Evolutionary conservation across 2,329 filamentous ascomycete genomes (phyloP), one percentile per base, ranked within the genome.

Genomic region (Penicillium aurantiogriseum): DNA sequence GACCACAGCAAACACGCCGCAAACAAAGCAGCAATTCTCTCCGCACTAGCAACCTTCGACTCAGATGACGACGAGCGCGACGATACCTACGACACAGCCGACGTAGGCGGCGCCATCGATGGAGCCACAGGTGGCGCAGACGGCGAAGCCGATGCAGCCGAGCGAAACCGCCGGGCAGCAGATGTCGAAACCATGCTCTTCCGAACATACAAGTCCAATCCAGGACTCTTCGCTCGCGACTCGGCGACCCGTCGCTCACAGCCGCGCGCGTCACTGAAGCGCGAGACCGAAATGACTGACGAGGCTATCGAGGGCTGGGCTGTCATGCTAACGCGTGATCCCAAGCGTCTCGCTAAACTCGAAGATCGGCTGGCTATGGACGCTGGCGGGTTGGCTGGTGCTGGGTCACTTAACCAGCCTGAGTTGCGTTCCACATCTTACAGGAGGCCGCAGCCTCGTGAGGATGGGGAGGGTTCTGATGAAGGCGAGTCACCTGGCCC

Each of bases 241-340:
- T 82, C 86, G 1, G 81, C 83, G 5, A 91, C 89, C 0, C 82
- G 91, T 52, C 81, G 89, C 60, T 81, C 88, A 0, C 80, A 82
- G 23, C 77, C 82, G 1, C 82, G 94, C 39, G 75, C 74, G 7
- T 83, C 83, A 35, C 72, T 99, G 48, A 89, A 87, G 64, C 82
- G 83, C 23, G 87, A 92, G 58, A 96, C 91, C 0, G 88, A 88
- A 4, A 91, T 97, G 91, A 92, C 91, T 0, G 92, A 97, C 66
- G 93, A 97, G 74, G 87, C 89, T 3, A 88, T 99, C 35, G 94
- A 97, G 74, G 94, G 94, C 5, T 99, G 93, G 92, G 91, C 85
- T 0, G 78, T 96, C 48, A 96, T 97, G 90, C 76, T 97, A 8
- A 78, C 80, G 13, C 83, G 92, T 33, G 88, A 93, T 66, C 83